Conservation (phyloP, 805 yeast genomes). For the Ogataea glucozyma region DNA sequence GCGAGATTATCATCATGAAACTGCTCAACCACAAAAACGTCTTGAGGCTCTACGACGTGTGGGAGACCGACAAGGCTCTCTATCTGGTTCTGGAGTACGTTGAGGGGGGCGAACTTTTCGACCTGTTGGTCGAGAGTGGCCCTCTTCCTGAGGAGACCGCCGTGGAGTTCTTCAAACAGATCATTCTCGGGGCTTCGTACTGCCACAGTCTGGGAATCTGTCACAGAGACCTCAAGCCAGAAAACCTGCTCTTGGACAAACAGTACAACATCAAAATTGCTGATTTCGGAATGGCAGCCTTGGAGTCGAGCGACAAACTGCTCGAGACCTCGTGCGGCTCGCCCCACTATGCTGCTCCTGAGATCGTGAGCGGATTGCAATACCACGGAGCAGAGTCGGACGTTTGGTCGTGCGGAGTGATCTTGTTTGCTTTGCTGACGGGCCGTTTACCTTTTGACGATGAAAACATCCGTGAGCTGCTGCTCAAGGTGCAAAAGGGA, state of each 20-base stretch:
- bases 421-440: slow-evolving; percentile 86
- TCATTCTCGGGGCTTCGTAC: slow-evolving; percentile 62
- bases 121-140: slow-evolving; percentile 85
- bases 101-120: slow-evolving; percentile 96
- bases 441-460: slow-evolving; percentile 98
- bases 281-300: slow-evolving; percentile 89
- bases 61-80: slow-evolving; percentile 82
- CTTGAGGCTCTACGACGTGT: slow-evolving; percentile 76
- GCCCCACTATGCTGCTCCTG: slow-evolving; percentile 93
- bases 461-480: slow-evolving; percentile 83
- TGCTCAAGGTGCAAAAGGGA: slow-evolving; percentile 90
- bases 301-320: slow-evolving; percentile 68
- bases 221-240: slow-evolving; percentile 82
- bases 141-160: slow-evolving; percentile 89
- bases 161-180: slow-evolving; percentile 77
- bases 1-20: slow-evolving; percentile 86
- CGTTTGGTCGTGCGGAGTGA: slow-evolving; percentile 98
- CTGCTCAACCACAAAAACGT: slow-evolving; percentile 76
- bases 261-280: slow-evolving; percentile 73
- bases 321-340: slow-evolving; percentile 84
- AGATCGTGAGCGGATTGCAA: slow-evolving; percentile 90
- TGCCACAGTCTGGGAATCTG: slow-evolving; percentile 70
- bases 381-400: slow-evolving; percentile 98
- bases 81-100: slow-evolving; percentile 92
- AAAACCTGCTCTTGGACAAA: slow-evolving; percentile 67